A percentile compares a stretch with the other conserved stretches of the same genome.
Conservation (phyloP, 306 rosid species). For the Cucumis sativus region Cucumber_9930_V3 NC_026656.2:6483501-6484000, state of each 20-base stretch:
- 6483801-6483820: background rate
- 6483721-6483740: background rate
- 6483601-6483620: constrained; percentile 78
- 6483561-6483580: constrained; percentile 87
- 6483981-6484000: background rate
- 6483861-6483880: background rate
- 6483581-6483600: constrained; percentile 67
- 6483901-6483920: background rate
- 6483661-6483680: constrained; percentile 72
- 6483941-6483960: background rate
- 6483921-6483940: background rate
- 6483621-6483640: constrained; percentile 79
- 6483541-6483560: constrained; percentile 97
- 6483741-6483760: background rate
- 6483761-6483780: background rate
- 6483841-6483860: background rate
- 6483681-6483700: constrained; percentile 94
- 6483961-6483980: background rate
- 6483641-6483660: constrained; percentile 76
- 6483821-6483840: background rate
- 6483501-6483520: constrained; percentile 92
- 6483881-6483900: background rate
- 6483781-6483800: background rate
- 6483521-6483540: constrained; percentile 73
- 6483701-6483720: constrained; percentile 76